Percentiles rank a stretch among this genome's conserved stretches.
Evolutionary conservation across 108 stramenopile species (phyloP).

Genomic region (Cyclotella cryptica): DNA sequence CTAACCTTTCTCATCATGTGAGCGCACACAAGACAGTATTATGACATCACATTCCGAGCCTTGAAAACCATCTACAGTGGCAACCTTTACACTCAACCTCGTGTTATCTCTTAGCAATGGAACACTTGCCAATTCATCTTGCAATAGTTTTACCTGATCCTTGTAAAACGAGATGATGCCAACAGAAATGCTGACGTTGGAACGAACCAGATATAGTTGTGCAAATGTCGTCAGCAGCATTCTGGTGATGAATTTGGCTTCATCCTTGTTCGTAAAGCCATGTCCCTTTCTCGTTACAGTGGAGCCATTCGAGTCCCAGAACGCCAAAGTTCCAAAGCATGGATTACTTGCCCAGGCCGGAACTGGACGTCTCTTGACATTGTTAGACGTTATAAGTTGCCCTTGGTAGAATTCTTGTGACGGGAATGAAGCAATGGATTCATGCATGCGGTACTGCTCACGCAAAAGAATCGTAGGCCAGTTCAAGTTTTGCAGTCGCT

Average conservation of each 20-base stretch:
- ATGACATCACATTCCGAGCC: constrained; percentile 57
- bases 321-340: constrained; percentile 47
- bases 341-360: constrained; percentile 37
- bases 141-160: constrained; percentile 53
- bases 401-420: constrained; percentile 63
- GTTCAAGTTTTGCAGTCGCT: constrained; percentile 73
- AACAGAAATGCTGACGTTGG: constrained; percentile 25
- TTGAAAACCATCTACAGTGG: constrained; percentile 62
- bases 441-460: constrained; percentile 87
- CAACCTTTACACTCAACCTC: constrained; percentile 44
- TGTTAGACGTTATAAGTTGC: constrained; percentile 45
- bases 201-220: constrained; percentile 15
- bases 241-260: constrained; percentile 54
- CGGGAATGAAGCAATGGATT: constrained; percentile 66
- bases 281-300: constrained; percentile 18
- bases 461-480: constrained; percentile 76
- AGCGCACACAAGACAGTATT: constrained; percentile 58
- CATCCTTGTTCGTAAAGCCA: constrained; percentile 52
- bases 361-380: constrained; percentile 38
- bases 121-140: constrained; percentile 28
- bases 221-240: constrained; percentile 37
- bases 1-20: constrained; percentile 33
- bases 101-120: constrained; percentile 17
- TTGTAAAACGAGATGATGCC: constrained; percentile 70
- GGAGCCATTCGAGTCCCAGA: constrained; percentile 44